Evolutionary conservation across 441 rosid species (phyloP).

Genomic region (Raphanus hybrid): DNA sequence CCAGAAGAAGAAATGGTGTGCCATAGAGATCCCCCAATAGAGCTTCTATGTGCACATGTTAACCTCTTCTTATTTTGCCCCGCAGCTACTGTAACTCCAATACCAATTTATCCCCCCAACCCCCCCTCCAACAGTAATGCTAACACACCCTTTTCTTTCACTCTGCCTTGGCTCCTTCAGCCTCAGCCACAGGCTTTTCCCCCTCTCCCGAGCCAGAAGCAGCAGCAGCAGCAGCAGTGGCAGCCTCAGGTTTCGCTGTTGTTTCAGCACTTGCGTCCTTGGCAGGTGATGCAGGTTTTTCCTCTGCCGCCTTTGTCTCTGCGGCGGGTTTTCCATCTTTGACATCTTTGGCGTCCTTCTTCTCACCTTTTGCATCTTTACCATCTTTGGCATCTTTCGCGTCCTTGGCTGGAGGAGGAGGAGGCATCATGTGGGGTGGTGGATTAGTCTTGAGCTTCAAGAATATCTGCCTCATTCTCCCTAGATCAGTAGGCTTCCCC

Average conservation of each 20-base stretch:
- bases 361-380: conserved; percentile 38
- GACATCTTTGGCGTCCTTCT: conserved; percentile 36
- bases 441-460: conserved; percentile 86
- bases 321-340: conserved; percentile 41
- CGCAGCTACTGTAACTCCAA: conserved; percentile 36
- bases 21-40: conserved; percentile 13
- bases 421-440: conserved; percentile 90
- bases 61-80: conserved; percentile 50
- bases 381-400: conserved; percentile 36
- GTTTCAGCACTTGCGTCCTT: conserved; percentile 45
- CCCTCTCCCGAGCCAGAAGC: conserved; percentile 34
- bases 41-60: conserved; percentile 28
- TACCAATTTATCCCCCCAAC: conserved; percentile 24
- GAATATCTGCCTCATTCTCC: conserved; percentile 89
- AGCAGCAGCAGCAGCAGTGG: too few species aligned
- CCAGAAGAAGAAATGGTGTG: conserved; percentile 35
- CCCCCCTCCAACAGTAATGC: conserved; percentile 17
- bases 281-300: conserved; percentile 42
- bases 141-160: conserved; percentile 41
- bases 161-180: conserved; percentile 47
- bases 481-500: conserved; percentile 90
- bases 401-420: conserved; percentile 46
- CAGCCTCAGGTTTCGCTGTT: conserved; percentile 41
- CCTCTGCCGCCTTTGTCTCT: conserved; percentile 31
- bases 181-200: conserved; percentile 40